A percentile compares a stretch with the other conserved stretches of the same genome.
Evolutionary conservation across 345 rosid species (phyloP).

Genomic region (Syzygium grande): DNA sequence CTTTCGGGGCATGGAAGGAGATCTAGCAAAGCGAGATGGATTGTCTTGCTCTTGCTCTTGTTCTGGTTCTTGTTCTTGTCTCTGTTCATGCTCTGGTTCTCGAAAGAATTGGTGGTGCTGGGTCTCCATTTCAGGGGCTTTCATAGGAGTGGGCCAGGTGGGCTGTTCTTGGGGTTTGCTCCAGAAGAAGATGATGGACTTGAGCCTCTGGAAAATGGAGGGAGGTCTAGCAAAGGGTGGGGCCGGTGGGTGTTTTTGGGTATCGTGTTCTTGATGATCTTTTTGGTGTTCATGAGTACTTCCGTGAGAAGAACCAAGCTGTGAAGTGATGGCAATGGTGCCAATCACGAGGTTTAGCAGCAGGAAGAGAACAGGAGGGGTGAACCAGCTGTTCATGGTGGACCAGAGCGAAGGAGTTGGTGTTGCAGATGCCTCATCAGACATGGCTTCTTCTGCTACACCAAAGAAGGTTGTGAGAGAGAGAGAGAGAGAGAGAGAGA

Average conservation of each 20-base stretch:
- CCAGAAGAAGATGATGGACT: constrained; percentile 1
- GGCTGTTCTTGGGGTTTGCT: not conserved
- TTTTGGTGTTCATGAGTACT: not conserved
- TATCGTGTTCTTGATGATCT: not conserved
- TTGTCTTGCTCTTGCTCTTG: not conserved
- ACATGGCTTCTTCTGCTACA: constrained; percentile 1
- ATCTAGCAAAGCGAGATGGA: not conserved
- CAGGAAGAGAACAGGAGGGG: constrained; percentile 5
- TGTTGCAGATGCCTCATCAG: not conserved
- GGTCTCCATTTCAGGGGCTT: not conserved
- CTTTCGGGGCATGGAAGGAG: not conserved
- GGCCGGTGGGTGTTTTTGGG: not conserved
- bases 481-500: not conserved
- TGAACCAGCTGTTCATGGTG: constrained; percentile 2
- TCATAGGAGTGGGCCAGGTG: not conserved
- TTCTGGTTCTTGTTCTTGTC: not conserved
- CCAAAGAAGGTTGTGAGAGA: not conserved
- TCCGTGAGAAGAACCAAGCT: not conserved
- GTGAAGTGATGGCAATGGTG: constrained; percentile 6
- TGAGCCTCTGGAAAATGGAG: not conserved
- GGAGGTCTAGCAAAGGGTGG: not conserved
- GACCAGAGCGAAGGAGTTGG: not conserved
- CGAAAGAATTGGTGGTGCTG: not conserved
- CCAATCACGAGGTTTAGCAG: constrained; percentile 11
- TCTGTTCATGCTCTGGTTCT: not conserved